These are phyloP conservation scores for Aechmea fasciata DNA, from an alignment of 176 grass and related monocot species.

Conservation along the genomic window DNA sequence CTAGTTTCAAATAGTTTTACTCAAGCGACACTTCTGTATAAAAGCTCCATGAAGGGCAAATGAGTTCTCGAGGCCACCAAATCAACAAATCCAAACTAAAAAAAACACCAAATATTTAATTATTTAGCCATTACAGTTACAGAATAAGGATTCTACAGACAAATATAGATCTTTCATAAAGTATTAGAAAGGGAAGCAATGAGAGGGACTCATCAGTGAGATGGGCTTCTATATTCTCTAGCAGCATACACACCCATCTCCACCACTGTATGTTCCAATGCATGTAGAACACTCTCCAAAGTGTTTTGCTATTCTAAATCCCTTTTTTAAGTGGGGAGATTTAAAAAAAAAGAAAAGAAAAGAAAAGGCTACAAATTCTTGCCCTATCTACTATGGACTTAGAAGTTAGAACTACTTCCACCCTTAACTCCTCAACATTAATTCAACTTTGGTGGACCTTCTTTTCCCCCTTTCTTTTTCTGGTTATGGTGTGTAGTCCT, in stretches of 20 bases:
- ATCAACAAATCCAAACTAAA: too few species aligned
- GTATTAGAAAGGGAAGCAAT: background rate
- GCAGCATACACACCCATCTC: background rate
- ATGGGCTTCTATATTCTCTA: constrained; percentile 3
- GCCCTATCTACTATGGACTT: too few species aligned
- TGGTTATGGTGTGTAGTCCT: too few species aligned
- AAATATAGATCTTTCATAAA: background rate
- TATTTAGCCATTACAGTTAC: background rate
- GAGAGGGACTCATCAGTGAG: background rate
- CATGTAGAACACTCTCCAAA: background rate
- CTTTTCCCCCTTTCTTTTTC: background rate
- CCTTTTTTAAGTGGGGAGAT: too few species aligned
- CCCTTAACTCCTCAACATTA: too few species aligned
- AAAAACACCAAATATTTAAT: background rate
- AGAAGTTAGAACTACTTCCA: too few species aligned
- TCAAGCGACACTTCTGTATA: too few species aligned
- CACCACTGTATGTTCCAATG: background rate
- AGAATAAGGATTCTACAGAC: background rate
- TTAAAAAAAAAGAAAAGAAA: too few species aligned
- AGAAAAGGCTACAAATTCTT: too few species aligned
- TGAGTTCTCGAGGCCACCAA: too few species aligned
- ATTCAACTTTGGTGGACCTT: background rate
- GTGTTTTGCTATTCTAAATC: background rate
- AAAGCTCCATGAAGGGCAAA: too few species aligned
- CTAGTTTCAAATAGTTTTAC: too few species aligned